Base-by-base conservation (phyloP, 129 eudicot genomes). In the Escallonia rubra region DNA sequence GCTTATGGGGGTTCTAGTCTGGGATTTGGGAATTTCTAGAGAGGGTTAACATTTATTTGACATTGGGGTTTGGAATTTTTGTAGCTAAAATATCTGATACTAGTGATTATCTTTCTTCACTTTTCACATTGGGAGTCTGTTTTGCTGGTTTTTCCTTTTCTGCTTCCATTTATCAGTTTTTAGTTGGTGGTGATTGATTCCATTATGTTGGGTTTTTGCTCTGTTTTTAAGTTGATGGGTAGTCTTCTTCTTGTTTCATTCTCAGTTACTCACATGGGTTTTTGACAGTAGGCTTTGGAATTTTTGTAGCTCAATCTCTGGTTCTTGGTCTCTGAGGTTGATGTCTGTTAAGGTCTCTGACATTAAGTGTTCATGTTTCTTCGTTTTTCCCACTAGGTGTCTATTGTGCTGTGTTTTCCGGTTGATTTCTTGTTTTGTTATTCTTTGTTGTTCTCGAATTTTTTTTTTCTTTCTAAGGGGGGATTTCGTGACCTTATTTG, bases 261-360 rank as follows among this genome's bases (percentile, higher is more conserved):
- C 55, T 50, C 34, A 23, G 34, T 23, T 23, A 23, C 34, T 50
- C 55, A 50, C 6, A 47, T 47, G 51, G 51, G 10, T 47, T 6
- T 47, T 47, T 47, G 51, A 50, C 55, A 50, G 10, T n/a, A 10
- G 1, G 10, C 12, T 50, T 8, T 11, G 12, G 55, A 8, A 8
- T 50, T 23, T 66, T 68, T 68, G 2, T 14, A 40, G 38, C 65
- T 44, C 62, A 58, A 39, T 69, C 39, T 44, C 23, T 11, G 10
- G 61, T 59, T 69, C 50, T 5, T 67, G 72, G 66, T 42, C 49
- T 69, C 41, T 57, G 41, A 23, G 4, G 6, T 57, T 57, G 61
- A 57, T 57, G 41, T 6, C 14, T 58, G 62, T 43, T 23, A 23
- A 38, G 13, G 41, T 58, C 62, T 38, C 7, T 58, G 43, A 16